phyloP scores from a whole-genome alignment of 202 grass and related monocot species.

The Setaria italica region DNA sequence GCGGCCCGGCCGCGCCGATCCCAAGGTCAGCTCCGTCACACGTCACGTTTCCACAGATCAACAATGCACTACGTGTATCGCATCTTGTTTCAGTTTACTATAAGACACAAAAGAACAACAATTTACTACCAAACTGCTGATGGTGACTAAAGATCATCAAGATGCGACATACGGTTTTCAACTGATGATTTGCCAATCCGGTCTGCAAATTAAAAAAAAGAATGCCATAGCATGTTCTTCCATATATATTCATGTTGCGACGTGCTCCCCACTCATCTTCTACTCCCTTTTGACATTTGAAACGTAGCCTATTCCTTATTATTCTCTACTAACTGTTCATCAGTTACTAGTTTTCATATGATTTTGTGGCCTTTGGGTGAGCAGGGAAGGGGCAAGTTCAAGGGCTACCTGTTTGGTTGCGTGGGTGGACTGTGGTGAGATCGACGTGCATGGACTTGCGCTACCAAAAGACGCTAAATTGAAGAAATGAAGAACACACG shows the following conservation, averaged over 20 bases:
- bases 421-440: slow-evolving; percentile 38
- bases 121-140: not conserved
- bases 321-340: not conserved
- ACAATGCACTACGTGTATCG: not conserved
- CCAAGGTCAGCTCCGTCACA: slow-evolving; percentile 37
- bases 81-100: not conserved
- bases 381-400: slow-evolving; percentile 41
- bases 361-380: not conserved
- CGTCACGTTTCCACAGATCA: not conserved
- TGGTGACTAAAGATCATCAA: not conserved
- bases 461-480: not conserved
- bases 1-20: not conserved
- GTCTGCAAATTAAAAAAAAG: not conserved
- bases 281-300: not conserved
- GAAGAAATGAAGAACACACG: not conserved
- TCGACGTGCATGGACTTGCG: not conserved
- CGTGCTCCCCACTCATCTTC: slow-evolving; percentile 9
- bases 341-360: not conserved
- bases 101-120: not conserved
- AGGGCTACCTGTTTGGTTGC: slow-evolving; percentile 58
- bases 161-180: too few species aligned
- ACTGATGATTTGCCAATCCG: not conserved
- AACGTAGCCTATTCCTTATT: not conserved
- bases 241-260: not conserved
- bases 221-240: not conserved